Base-by-base conservation (phyloP, 1,139 yeast genomes). In the Keqinozyma sinolaborantium region DNA sequence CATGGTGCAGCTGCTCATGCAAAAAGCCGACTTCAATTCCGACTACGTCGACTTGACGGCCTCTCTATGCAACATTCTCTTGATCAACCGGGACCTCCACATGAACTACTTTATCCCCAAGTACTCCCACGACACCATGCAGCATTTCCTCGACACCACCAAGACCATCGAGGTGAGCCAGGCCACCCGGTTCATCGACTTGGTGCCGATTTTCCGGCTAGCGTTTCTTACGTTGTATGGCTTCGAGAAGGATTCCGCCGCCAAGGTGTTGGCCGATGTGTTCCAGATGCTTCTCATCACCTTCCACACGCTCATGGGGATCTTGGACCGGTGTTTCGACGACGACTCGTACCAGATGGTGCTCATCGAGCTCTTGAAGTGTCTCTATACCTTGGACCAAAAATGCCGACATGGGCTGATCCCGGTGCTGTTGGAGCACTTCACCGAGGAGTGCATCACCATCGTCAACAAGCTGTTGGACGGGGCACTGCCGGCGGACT, bases 181-280 rank as follows among this genome's bases (percentile, higher is more conserved):
- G 6, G 24, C 25, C n/a, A 36, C 31, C 12, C 20, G 25, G n/a
- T 44, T 47, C 32, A 29, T 33, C 11, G 37, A 41, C n/a, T 40
- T 51, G 31, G 44, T 58, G 7, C 55, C 61, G 2, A 34, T 50
- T 4, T 56, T 46, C 35, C 43, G 65, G n/a, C 39, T 57, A 12
- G 27, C 56, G 7, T 59, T 59, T 30, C 45, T 59, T 20, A 50
- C 55, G 3, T 33, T 57, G 12, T 54, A 53, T 35, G 60, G 55
- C 11, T 52, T 51, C 3, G 21, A 41, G 14, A 35, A 39, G 6
- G 39, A 35, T 3, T 28, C 35, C 10, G 29, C 29, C 20, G 36
- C 41, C 10, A 35, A 30, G 2, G 18, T 37, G 3, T 31, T 47
- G 11, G 38, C 36, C 6, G 39, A 41, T 24, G 42, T 51, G 5